A percentile compares a stretch with the other conserved stretches of the same genome.
phyloP scores from a whole-genome alignment of 2,329 filamentous ascomycete genomes.

The Fusarium sp. region DNA sequence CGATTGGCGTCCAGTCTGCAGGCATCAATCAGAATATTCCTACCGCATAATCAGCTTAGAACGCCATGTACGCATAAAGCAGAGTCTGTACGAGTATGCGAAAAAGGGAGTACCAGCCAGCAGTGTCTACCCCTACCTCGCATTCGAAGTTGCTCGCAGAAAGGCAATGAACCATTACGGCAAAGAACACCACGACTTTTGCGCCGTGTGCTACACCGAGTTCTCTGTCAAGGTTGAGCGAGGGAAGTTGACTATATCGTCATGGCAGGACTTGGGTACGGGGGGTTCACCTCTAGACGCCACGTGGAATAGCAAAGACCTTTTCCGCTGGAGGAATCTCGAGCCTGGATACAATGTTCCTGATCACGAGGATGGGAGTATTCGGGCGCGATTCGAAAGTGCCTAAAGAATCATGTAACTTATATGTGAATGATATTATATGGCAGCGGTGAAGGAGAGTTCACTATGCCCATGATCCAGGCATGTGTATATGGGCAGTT shows the following conservation, averaged over 20 bases:
- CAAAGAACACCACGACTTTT: no score
- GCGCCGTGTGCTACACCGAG: not conserved
- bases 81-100: no score
- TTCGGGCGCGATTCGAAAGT: not conserved
- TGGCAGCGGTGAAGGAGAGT: no score
- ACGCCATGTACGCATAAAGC: no score
- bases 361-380: not conserved
- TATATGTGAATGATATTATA: no score
- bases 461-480: not conserved
- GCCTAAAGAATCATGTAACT: not conserved
- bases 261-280: slow-evolving; percentile 9
- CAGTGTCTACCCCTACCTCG: no score
- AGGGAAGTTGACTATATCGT: not conserved
- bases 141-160: no score
- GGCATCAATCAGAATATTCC: not conserved
- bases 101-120: no score
- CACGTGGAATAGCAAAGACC: not conserved
- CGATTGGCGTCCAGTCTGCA: not conserved
- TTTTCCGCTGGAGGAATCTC: not conserved
- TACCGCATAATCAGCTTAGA: no score
- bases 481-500: no score
- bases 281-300: not conserved
- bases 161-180: no score
- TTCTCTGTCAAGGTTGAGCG: not conserved
- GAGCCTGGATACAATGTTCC: not conserved